phyloP scores from a whole-genome alignment of 2,329 filamentous ascomycete genomes.

The Zasmidium citrigriseum region DNA sequence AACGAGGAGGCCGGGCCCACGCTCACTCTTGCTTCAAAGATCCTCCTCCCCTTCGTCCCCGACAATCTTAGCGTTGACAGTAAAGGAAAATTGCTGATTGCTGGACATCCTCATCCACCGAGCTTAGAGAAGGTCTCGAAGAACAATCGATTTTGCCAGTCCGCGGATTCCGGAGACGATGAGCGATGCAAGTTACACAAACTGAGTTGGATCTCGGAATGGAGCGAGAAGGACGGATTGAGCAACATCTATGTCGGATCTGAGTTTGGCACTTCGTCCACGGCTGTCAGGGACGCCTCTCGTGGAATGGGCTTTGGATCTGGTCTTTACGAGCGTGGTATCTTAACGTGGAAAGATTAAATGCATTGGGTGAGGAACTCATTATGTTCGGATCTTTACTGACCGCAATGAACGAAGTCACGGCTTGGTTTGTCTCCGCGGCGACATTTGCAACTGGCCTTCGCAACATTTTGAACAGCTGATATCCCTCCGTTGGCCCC shows the following conservation, averaged over 20 bases:
- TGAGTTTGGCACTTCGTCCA: constrained; percentile 40
- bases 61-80: constrained; percentile 45
- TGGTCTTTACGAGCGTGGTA: constrained; percentile 44
- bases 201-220: constrained; percentile 39
- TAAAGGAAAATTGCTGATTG: constrained; percentile 41
- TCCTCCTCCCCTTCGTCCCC: constrained; percentile 33
- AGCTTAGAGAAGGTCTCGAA: constrained; percentile 28
- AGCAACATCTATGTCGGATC: constrained; percentile 39
- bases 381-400: too few species aligned
- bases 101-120: constrained; percentile 43
- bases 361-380: too few species aligned
- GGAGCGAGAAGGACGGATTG: constrained; percentile 38
- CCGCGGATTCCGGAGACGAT: constrained; percentile 20
- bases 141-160: constrained; percentile 24
- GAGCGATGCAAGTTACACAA: constrained; percentile 26
- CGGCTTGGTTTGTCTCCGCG: too few species aligned
- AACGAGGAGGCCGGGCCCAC: constrained; percentile 9
- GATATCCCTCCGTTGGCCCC: too few species aligned
- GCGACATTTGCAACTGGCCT: too few species aligned
- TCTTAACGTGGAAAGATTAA: constrained; percentile 37
- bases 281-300: constrained; percentile 40
- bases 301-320: constrained; percentile 39
- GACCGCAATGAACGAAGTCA: too few species aligned
- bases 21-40: constrained; percentile 17
- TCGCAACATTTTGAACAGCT: too few species aligned